Conservation (phyloP, 495 filamentous ascomycete genomes). For the Penicillium paradoxum region DNA sequence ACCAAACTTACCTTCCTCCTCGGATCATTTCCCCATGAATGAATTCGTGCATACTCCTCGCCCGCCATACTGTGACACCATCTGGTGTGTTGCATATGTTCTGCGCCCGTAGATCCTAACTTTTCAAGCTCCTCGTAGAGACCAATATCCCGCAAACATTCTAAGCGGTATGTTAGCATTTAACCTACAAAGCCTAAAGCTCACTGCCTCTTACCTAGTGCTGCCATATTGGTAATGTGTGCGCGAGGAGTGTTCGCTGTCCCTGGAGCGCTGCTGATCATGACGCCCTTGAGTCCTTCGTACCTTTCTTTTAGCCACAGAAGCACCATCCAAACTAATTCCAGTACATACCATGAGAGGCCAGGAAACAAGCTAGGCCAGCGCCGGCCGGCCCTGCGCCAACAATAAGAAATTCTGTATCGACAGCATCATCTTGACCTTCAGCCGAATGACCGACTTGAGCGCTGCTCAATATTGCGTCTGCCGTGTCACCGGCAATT, state of each 20-base stretch:
- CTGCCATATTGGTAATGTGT: conserved; percentile 52
- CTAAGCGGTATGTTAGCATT: conserved; percentile 20
- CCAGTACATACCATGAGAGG: conserved; percentile 37
- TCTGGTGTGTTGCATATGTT: conserved; percentile 42
- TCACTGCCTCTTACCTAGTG: conserved; percentile 29
- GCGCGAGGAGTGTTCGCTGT: conserved; percentile 50
- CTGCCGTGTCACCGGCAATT: too few species aligned
- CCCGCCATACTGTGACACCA: conserved; percentile 52
- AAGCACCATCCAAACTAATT: neutral
- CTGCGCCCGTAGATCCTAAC: conserved; percentile 19
- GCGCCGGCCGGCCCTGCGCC: conserved; percentile 55
- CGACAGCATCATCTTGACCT: neutral
- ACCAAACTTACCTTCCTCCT: conserved; percentile 26
- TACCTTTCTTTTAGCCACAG: conserved; percentile 1
- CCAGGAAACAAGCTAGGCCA: conserved; percentile 50
- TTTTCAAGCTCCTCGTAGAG: conserved; percentile 43
- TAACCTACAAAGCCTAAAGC: neutral
- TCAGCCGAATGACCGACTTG: neutral
- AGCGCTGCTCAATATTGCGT: too few species aligned
- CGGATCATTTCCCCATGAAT: conserved; percentile 50
- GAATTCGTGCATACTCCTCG: conserved; percentile 49
- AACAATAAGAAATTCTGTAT: conserved; percentile 37
- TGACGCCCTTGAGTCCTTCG: conserved; percentile 43
- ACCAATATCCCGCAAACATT: conserved; percentile 54
- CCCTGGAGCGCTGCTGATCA: conserved; percentile 41